Percentiles rank a stretch among this genome's conserved stretches.
These are phyloP conservation scores for Calonectria leucothoes DNA, from an alignment of 2,329 filamentous ascomycete species.

Conservation along the genomic window DNA sequence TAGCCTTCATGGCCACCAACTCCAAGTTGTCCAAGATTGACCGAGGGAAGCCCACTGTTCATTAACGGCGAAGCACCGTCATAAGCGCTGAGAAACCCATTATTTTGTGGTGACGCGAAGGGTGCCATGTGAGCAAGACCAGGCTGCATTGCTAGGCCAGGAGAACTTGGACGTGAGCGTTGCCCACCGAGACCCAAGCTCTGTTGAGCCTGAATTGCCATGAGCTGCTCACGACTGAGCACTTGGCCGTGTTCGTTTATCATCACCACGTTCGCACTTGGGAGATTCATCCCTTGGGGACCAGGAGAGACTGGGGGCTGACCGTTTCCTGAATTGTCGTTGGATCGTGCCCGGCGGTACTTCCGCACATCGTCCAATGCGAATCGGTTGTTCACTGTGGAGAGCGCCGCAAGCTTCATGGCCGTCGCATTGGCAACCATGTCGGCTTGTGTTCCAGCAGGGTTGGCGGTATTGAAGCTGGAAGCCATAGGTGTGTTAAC, in stretches of 20 bases:
- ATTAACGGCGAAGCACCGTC: constrained; percentile 78
- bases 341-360: constrained; percentile 90
- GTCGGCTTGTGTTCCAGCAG: constrained; percentile 80
- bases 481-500: constrained; percentile 96
- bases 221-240: constrained; percentile 84
- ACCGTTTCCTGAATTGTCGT: constrained; percentile 76
- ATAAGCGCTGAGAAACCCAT: constrained; percentile 92
- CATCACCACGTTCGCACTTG: constrained; percentile 87
- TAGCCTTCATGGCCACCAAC: constrained; percentile 83
- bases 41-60: constrained; percentile 75
- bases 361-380: constrained; percentile 97
- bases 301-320: constrained; percentile 76
- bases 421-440: constrained; percentile 99
- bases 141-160: constrained; percentile 84
- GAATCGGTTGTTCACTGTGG: constrained; percentile 98
- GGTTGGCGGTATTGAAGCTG: constrained; percentile 74
- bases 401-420: constrained; percentile 97
- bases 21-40: constrained; percentile 80
- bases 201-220: constrained; percentile 80
- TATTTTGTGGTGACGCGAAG: constrained; percentile 91
- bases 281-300: constrained; percentile 70
- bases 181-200: constrained; percentile 72
- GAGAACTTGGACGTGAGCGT: constrained; percentile 89
- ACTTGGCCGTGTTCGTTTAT: constrained; percentile 94
- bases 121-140: constrained; percentile 72